Evolutionary conservation across 805 yeast genomes (phyloP).

Genomic region (Saturnispora galanensis): DNA sequence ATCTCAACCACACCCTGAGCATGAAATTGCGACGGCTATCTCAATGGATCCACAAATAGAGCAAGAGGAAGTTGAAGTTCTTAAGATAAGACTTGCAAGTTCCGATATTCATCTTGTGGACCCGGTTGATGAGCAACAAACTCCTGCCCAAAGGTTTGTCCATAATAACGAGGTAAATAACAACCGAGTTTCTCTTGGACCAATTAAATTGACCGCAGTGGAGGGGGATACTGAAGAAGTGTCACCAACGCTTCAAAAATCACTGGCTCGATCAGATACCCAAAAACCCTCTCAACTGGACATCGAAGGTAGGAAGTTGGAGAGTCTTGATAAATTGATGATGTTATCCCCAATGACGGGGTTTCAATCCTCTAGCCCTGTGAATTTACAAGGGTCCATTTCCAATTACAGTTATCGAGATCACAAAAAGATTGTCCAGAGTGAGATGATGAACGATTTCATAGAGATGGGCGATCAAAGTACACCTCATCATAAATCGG

Average conservation of each 20-base stretch:
- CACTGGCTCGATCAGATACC: conserved; percentile 1
- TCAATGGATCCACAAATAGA: background rate
- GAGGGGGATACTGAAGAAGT: conserved; percentile 5
- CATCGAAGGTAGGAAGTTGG: background rate
- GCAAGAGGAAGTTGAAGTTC: background rate
- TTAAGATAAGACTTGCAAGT: background rate
- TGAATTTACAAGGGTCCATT: background rate
- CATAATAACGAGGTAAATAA: background rate
- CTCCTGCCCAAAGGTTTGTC: background rate
- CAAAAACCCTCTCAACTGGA: background rate
- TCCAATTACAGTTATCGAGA: background rate
- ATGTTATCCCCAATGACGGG: conserved; percentile 2
- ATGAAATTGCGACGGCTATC: too few relatives aligned
- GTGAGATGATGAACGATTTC: conserved; percentile 13
- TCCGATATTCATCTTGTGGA: conserved; percentile 4
- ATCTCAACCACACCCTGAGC: background rate
- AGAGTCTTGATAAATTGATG: background rate
- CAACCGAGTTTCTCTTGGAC: background rate
- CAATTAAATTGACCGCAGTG: background rate
- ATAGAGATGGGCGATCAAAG: conserved; percentile 12
- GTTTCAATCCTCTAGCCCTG: background rate
- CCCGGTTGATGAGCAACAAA: background rate
- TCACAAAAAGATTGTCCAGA: background rate
- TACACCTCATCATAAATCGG: conserved; percentile 10
- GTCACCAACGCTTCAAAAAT: conserved; percentile 8